Evolutionary conservation across 805 yeast genomes (phyloP).

Genomic region (Candida sithepensis): DNA sequence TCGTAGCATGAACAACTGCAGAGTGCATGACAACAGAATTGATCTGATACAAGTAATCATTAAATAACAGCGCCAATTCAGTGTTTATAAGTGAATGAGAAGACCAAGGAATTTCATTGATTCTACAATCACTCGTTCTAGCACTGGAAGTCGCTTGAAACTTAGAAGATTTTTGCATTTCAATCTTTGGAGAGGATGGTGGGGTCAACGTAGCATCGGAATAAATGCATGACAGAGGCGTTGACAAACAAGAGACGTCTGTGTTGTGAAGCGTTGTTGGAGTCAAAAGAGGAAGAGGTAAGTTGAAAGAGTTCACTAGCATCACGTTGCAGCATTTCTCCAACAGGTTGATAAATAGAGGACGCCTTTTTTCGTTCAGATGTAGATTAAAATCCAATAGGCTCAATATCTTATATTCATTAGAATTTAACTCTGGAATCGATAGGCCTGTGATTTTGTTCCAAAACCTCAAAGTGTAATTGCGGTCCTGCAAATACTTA

Average conservation of each 20-base stretch:
- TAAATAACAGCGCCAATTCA: constrained; percentile 15
- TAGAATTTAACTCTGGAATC: constrained; percentile 41
- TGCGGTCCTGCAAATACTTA: constrained; percentile 71
- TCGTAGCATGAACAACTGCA: constrained; percentile 15
- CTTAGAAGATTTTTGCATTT: not conserved
- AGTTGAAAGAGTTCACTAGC: not conserved
- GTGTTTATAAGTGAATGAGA: not conserved
- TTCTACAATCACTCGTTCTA: not conserved
- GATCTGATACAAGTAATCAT: constrained; percentile 5
- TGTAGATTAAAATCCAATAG: constrained; percentile 55
- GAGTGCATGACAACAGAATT: constrained; percentile 2
- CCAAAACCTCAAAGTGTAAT: constrained; percentile 70
- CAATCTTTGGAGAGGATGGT: constrained; percentile 16
- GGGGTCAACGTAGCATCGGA: constrained; percentile 9
- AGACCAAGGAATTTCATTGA: constrained; percentile 6
- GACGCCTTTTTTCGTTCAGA: constrained; percentile 46
- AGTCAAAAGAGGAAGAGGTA: not conserved
- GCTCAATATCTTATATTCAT: constrained; percentile 50
- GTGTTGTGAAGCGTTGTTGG: not conserved
- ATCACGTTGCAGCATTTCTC: not conserved
- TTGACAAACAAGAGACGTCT: not conserved
- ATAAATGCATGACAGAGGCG: not conserved
- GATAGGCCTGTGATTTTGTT: constrained; percentile 66
- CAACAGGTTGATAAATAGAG: constrained; percentile 24
- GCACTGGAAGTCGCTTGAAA: constrained; percentile 12